These are phyloP conservation scores for Solanum neorickii DNA, from an alignment of 257 asterid species.

Conservation along the genomic window DNA sequence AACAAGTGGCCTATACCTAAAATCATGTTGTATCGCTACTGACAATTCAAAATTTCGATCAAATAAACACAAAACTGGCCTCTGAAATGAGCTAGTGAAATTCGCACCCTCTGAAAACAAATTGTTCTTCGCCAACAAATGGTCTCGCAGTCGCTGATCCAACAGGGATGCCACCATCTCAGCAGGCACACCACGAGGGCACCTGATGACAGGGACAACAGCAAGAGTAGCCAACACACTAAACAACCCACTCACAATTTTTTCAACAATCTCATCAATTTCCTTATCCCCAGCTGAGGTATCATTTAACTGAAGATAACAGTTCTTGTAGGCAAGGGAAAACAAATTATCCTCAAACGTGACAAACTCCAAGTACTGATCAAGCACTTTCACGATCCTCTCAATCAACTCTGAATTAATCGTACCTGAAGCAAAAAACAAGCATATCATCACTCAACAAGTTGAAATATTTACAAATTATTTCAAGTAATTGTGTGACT, in stretches of 20 bases:
- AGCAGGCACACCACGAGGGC: constrained; percentile 96
- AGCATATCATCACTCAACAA: not conserved
- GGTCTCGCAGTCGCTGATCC: constrained; percentile 86
- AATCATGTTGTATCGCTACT: constrained; percentile 82
- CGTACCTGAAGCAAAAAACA: constrained; percentile 23
- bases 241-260: constrained; percentile 71
- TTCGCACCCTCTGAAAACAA: constrained; percentile 70
- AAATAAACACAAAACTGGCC: constrained; percentile 83
- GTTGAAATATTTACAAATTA: not conserved
- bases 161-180: constrained; percentile 88
- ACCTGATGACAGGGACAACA: constrained; percentile 82
- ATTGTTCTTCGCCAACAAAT: constrained; percentile 76
- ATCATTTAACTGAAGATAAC: constrained; percentile 85
- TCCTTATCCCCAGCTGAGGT: constrained; percentile 91
- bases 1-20: constrained; percentile 87
- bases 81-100: constrained; percentile 73
- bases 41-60: constrained; percentile 89
- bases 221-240: constrained; percentile 92
- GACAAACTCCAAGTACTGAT: constrained; percentile 86
- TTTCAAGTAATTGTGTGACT: not conserved
- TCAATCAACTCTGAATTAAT: constrained; percentile 66
- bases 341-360: constrained; percentile 78
- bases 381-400: constrained; percentile 80
- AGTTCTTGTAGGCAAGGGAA: constrained; percentile 73
- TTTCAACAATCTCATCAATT: constrained; percentile 70